Conservation (phyloP, 73 alveolate genomes). For the Paramecium bursaria region DNA sequence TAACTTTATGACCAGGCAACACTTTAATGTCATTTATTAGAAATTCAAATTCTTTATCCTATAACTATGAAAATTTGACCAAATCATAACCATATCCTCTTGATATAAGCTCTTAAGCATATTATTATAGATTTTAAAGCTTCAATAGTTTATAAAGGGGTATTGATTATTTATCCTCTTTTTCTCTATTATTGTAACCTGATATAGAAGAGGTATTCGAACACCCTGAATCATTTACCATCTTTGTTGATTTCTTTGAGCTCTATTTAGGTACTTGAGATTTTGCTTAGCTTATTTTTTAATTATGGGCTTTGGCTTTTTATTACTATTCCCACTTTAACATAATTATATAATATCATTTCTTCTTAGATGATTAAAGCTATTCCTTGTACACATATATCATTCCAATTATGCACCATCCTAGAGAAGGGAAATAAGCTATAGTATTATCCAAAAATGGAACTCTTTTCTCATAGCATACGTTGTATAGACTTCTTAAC, state of each 20-base stretch:
- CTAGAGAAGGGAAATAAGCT: no score
- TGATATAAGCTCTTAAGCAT: constrained; percentile 49
- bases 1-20: constrained; percentile 69
- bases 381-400: no score
- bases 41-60: constrained; percentile 39
- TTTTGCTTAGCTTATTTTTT: constrained; percentile 57
- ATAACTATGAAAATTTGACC: constrained; percentile 38
- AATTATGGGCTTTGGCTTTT: constrained; percentile 54
- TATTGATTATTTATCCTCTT: constrained; percentile 32
- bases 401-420: no score
- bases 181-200: constrained; percentile 30
- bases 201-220: constrained; percentile 16
- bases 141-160: constrained; percentile 60
- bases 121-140: constrained; percentile 30
- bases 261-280: constrained; percentile 50
- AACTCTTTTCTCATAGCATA: no score
- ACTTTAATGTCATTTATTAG: constrained; percentile 39
- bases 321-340: constrained; percentile 65
- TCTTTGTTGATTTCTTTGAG: constrained; percentile 28
- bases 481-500: no score
- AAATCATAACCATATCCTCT: constrained; percentile 66
- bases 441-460: no score
- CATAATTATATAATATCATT: no score
- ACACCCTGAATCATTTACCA: constrained; percentile 4
- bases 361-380: no score